Percentiles rank a stretch among this genome's conserved stretches.
Conservation (phyloP, 306 rosid genomes). For the Vachellia pachyceras region DNA sequence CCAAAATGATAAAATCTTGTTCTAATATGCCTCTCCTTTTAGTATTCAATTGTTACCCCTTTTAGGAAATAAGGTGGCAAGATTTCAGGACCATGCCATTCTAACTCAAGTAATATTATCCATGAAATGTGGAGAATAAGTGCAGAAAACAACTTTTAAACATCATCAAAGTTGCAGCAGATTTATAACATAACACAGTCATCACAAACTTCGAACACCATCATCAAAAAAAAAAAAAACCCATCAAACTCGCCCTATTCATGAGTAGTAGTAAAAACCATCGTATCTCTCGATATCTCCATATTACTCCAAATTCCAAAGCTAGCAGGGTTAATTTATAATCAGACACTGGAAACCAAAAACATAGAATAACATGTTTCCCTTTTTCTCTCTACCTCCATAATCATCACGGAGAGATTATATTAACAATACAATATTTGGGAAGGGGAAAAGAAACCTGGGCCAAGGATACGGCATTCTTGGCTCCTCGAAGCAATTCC, state of each 20-base stretch:
- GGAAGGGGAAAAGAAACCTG: conserved; percentile 1
- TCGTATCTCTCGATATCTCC: not conserved
- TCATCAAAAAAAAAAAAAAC: conserved; percentile 11
- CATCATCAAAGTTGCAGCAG: conserved; percentile 20
- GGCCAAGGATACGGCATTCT: conserved; percentile 30
- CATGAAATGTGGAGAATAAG: conserved; percentile 3
- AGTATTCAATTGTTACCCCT: not conserved
- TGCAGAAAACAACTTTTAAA: not conserved
- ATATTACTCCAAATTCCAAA: not conserved
- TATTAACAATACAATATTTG: conserved; percentile 1
- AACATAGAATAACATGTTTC: not conserved
- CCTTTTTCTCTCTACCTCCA: not conserved
- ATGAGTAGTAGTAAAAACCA: not conserved
- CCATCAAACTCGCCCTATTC: conserved; percentile 13
- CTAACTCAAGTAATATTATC: not conserved
- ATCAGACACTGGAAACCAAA: conserved; percentile 18
- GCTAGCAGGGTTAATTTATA: conserved; percentile 1
- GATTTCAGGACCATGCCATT: not conserved
- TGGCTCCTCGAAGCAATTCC: conserved; percentile 34
- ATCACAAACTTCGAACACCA: not conserved
- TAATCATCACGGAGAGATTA: not conserved
- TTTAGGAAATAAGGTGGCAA: conserved; percentile 8
- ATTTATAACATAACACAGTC: conserved; percentile 4
- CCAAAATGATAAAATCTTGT: not conserved
- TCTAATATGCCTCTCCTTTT: not conserved